phyloP scores from a whole-genome alignment of 164 flowering plant species.

The Euptelea pleiosperma region DNA sequence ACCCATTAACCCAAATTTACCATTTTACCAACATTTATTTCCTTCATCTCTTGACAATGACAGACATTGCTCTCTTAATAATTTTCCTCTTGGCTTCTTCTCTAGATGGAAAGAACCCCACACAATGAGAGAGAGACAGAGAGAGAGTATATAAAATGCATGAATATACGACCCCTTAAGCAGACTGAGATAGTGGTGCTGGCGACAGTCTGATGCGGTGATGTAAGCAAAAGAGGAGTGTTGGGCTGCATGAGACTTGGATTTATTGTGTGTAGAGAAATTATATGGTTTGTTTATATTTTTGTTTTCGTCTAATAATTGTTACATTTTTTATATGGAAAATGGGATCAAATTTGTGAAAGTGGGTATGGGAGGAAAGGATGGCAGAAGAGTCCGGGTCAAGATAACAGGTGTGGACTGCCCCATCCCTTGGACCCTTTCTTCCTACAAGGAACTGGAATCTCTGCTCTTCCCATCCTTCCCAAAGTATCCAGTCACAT shows the following conservation, averaged over 20 bases:
- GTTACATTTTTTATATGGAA: constrained; percentile 9
- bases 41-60: constrained; percentile 25
- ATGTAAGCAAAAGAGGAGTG: constrained; percentile 24
- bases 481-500: constrained; percentile 11
- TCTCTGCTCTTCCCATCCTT: constrained; percentile 50
- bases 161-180: constrained; percentile 22
- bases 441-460: constrained; percentile 34
- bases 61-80: constrained; percentile 23
- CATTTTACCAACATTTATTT: constrained; percentile 8
- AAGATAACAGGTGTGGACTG: constrained; percentile 28
- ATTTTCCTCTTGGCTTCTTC: constrained; percentile 15
- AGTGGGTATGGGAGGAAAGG: constrained; percentile 27
- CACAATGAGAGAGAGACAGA: too few species aligned
- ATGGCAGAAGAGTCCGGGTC: constrained; percentile 38
- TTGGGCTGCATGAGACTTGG: constrained; percentile 27
- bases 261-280: constrained; percentile 16
- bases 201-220: constrained; percentile 32
- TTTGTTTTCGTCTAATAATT: background rate
- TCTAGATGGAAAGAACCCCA: too few species aligned
- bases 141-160: constrained; percentile 18
- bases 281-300: background rate
- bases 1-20: constrained; percentile 12
- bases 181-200: constrained; percentile 17
- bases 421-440: constrained; percentile 40
- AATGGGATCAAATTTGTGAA: constrained; percentile 19